Evolutionary conservation across 2,329 filamentous ascomycete genomes (phyloP), one percentile per base, ranked within the genome.

Genomic region (Leptodontidium sp.): DNA sequence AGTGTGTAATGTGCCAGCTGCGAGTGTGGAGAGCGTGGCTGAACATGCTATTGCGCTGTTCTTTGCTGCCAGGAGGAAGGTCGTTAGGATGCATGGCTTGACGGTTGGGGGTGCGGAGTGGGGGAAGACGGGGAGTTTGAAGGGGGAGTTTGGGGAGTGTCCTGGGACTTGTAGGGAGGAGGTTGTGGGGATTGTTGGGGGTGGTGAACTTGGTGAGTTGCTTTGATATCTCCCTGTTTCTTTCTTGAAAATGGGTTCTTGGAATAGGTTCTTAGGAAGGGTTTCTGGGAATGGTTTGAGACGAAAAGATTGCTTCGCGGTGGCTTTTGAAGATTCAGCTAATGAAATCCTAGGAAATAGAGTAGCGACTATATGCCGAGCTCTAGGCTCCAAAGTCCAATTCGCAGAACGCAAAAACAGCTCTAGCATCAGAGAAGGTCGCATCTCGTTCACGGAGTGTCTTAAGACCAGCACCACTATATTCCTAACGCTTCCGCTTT

Each of bases 1-100:
- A 2, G 80, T 82, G 1, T 75, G 76, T 35, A 82, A 82, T 72
- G 77, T 79, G 2, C 80, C 79, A 12, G 75, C 78, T 14, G 80
- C 79, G 66, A 81, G 79, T 65, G 75, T 76, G 38, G 77, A 76
- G 29, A 68, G 77, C 11, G 81, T 82, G 0, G 77, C 79, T 73
- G 77, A 78, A 50, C 77, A 77, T 70, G 74, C 73, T 0, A 65
- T 78, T 52, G 70, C 71, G 11, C 58, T 77, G 15, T 78, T 73
- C 57, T 76, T 82, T 69, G 77, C 78, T 4, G 67, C 76, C 26
- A 79, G 81, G 50, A 78, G 81, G n/a, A 79, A 77, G 40, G 68
- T 83, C 2, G 70, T 79, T 12, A 74, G 76, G 4, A 72, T 78
- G 52, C 74, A 80, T 73, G 66, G 72, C 4, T 63, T 78, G 47